Evolutionary conservation across 2,329 filamentous ascomycete species (phyloP), one percentile per base, ranked within the genome.

Genomic region (Bipolaris cookei): DNA sequence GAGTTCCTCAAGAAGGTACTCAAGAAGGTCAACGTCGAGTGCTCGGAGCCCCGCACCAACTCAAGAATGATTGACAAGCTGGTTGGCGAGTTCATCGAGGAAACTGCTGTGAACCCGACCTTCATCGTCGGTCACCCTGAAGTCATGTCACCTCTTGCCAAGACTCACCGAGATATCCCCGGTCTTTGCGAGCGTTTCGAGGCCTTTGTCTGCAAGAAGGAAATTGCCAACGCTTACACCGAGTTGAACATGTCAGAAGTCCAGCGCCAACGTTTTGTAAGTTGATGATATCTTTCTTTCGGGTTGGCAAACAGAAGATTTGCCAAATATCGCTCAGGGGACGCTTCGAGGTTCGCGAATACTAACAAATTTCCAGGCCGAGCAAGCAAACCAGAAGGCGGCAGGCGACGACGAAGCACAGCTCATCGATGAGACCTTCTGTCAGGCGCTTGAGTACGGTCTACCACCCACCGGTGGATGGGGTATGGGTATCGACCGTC

Each of bases 241-340:
- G 95, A 99, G 86, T 88, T 99, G 85, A 96, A 96, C 83, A 91
- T 97, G 72, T 92, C 94, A 54, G 94, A 96, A 71, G 93, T 97
- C 78, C 95, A 99, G 82, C 87, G 95, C 61, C 81, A 68, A 51
- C 61, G 70, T 96, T 76, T 76, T 47, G 92, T 97, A 78, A 56
- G 63, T 58, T 21, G 16, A 30, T 39, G 37, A 14, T n/a, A n/a
- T 8, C 13, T 18, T 18, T 16, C 14, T 32, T 18, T 13, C 4
- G 8, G 28, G 13, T 30, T 30, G 28, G 28, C 3, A 30, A 30
- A 30, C 6, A 30, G 2, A 30, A 11, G 28, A 13, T 11, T 4
- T 30, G 28, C 28, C 28, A 30, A 30, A 30, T 11, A 10, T 7
- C 6, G 6, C 2, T n/a, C 6, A 35, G 3, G 30, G 21, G 14